Conservation (phyloP, 352 stramenopile genomes). For the Pelagophyceae sp. region DNA sequence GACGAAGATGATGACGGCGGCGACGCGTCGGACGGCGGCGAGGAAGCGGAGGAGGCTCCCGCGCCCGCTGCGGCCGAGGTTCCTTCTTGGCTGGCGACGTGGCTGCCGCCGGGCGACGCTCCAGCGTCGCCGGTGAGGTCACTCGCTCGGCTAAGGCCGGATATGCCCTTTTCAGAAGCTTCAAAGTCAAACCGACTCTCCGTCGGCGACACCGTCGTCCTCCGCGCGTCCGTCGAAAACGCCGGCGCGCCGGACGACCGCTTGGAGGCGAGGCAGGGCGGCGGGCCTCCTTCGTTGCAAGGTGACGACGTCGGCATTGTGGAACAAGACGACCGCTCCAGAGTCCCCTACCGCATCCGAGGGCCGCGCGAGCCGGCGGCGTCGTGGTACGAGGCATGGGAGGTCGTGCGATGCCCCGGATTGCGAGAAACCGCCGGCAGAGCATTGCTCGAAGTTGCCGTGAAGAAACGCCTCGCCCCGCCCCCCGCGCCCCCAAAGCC, state of each 20-base stretch:
- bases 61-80: not conserved
- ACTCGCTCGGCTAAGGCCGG: no score
- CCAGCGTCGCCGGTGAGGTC: no score
- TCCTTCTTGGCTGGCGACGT: slow-evolving; percentile 3
- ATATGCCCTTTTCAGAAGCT: no score
- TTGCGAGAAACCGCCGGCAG: not conserved
- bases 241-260: not conserved
- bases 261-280: not conserved
- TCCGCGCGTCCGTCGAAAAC: not conserved
- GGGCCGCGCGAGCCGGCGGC: not conserved
- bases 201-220: not conserved
- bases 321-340: not conserved
- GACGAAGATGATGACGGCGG: not conserved
- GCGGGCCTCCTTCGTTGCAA: not conserved
- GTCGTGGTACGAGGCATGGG: not conserved
- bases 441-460: not conserved
- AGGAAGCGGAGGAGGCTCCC: not conserved
- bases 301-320: slow-evolving; percentile 1
- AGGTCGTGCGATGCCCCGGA: not conserved
- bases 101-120: not conserved
- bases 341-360: not conserved
- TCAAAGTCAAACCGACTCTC: not conserved
- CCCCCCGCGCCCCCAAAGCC: not conserved
- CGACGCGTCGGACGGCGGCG: not conserved
- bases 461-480: not conserved